Evolutionary conservation across 805 yeast species (phyloP).

Genomic region (Lipomyces lipofer): DNA sequence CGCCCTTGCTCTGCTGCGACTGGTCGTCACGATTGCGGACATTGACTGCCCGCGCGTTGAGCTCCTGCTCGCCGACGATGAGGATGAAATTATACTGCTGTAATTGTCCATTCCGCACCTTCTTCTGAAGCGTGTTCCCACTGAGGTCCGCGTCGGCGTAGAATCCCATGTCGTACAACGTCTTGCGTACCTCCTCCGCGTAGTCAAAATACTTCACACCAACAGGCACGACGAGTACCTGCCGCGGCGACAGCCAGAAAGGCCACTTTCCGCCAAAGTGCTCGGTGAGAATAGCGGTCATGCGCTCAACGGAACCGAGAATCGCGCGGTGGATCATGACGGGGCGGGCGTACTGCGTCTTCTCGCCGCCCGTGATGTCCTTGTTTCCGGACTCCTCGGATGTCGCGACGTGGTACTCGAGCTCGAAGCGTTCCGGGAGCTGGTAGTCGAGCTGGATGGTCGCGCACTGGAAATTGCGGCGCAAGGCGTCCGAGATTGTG

Average conservation of each 20-base stretch:
- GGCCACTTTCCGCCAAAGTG: constrained; percentile 99
- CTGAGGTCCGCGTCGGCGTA: constrained; percentile 89
- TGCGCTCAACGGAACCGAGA: constrained; percentile 96
- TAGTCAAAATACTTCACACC: constrained; percentile 91
- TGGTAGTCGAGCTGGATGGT: constrained; percentile 96
- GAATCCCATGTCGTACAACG: constrained; percentile 69
- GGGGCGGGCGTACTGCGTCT: constrained; percentile 67
- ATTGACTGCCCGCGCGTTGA: constrained; percentile 75
- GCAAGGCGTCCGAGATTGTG: constrained; percentile 72
- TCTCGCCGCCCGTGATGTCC: constrained; percentile 44
- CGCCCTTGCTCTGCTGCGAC: constrained; percentile 84
- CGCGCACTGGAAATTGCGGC: constrained; percentile 88
- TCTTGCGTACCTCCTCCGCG: constrained; percentile 71
- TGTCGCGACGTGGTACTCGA: constrained; percentile 54
- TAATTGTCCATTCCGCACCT: constrained; percentile 94
- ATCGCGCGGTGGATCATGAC: constrained; percentile 99
- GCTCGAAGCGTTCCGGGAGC: constrained; percentile 78
- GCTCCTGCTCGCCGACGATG: constrained; percentile 96
- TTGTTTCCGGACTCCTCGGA: constrained; percentile 36
- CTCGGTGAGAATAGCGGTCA: constrained; percentile 97
- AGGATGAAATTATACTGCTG: constrained; percentile 93
- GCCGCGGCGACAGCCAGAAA: constrained; percentile 99
- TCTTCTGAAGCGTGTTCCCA: constrained; percentile 97
- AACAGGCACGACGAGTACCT: constrained; percentile 92
- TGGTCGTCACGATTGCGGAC: constrained; percentile 92